Percentiles rank a stretch among this genome's conserved stretches.
These are phyloP conservation scores for Phalaenopsis hybrid DNA, from an alignment of 116 monocot species.

Conservation along the genomic window DNA sequence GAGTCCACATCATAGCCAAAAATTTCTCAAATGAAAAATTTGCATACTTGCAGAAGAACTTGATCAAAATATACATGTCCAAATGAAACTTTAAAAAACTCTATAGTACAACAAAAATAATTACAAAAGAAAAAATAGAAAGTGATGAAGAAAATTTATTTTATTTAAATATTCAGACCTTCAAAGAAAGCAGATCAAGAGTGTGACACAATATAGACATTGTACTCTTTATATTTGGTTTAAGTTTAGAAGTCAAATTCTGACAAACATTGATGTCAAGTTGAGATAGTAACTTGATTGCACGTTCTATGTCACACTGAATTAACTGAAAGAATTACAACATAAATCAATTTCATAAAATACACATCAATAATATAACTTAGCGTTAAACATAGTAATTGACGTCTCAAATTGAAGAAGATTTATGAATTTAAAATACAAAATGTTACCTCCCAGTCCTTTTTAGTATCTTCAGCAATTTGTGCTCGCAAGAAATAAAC, in stretches of 20 bases:
- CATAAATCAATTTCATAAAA: neutral
- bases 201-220: conserved; percentile 31
- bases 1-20: conserved; percentile 38
- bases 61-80: conserved; percentile 35
- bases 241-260: neutral
- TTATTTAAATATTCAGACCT: conserved; percentile 23
- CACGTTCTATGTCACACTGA: conserved; percentile 26
- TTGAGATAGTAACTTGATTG: conserved; percentile 27
- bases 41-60: conserved; percentile 29
- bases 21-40: conserved; percentile 26
- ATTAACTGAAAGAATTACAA: conserved; percentile 32
- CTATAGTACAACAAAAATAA: conserved; percentile 17
- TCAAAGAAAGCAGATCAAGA: conserved; percentile 48
- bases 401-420: neutral
- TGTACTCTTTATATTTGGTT: conserved; percentile 15
- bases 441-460: conserved; percentile 26
- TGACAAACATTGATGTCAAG: conserved; percentile 16
- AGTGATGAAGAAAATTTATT: neutral
- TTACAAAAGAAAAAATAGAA: conserved; percentile 8
- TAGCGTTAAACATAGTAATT: too few relatives aligned
- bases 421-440: neutral
- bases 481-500: conserved; percentile 45
- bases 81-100: conserved; percentile 40
- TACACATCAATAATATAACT: neutral
- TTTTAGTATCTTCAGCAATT: conserved; percentile 37